Evolutionary conservation across 257 asterid species (phyloP), one percentile per base, ranked within the genome.

Genomic region (Hygrophila difformis): DNA sequence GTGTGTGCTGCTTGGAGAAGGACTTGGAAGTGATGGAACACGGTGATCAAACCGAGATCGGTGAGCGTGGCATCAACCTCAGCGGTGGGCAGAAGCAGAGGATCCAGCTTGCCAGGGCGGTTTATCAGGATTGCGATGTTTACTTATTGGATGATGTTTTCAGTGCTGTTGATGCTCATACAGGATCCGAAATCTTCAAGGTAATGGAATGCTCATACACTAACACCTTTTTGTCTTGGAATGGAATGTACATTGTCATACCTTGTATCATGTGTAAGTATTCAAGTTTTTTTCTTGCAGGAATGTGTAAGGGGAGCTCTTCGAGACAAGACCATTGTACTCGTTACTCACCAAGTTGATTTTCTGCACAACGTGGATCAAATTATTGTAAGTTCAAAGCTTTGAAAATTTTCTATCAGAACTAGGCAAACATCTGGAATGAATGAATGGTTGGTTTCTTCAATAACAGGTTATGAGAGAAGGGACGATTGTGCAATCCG

Each of bases 51-150:
- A 91, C 99, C 5, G 99, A 91, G 76, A 91, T 91, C n/a, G 97
- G 96, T 18, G 99, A 91, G 70, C 99, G 97, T 3, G 99, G 99
- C n/a, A 91, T 91, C 56, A 91, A 91, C 49, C 78, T 91, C 54
- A 91, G 99, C 18, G 99, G 99, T 17, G 99, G 99, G 22, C 97
- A 91, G 67, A 91, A 91, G 67, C 99, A 91, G 73, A 43, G 99
- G 10, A 72, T 91, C 58, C 99, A 91, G 41, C 95, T 91, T 20
- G 99, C 99, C 1, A 66, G 99, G 65, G 97, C 99, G 6, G 95
- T 86, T 35, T 91, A 86, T 66, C 99, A 91, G 47, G 93, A 91
- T 46, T 76, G 87, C 20, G 99, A 91, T 54, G 66, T 86, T 39
- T 91, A 86, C 66, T 74, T 91, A 21, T 95, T 91, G 3, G 99